Evolutionary conservation across 2,329 filamentous ascomycete genomes (phyloP), one percentile per base, ranked within the genome.

Genomic region (Phyllosticta citribraziliensis): DNA sequence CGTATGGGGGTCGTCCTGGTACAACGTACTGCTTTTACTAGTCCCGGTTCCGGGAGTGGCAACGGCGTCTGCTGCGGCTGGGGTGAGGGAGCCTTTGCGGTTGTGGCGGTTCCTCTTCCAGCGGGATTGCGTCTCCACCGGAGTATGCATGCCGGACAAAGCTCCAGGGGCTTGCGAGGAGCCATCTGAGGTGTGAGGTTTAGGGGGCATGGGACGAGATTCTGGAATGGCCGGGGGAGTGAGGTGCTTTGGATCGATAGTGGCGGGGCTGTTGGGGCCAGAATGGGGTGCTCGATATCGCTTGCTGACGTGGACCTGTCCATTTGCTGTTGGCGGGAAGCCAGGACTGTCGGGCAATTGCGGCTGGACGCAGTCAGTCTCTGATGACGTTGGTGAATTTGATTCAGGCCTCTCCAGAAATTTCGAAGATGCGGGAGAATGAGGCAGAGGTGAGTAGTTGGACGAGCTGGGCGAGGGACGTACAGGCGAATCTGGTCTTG

Each of bases 341-440:
- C 30, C 25, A 57, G 58, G 58, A 30, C 58, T 60, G 22, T 54
- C 54, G 9, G 60, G 60, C 24, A 57, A 22, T 14, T 33, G 55
- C 14, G 60, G 60, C 60, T 61, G 60, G 12, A 61, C 60, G 54
- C 57, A 61, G 54, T 61, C 60, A 61, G 60, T 61, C 27, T 56
- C 53, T 40, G 50, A 50, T 57, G 60, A 54, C 27, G 25, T 57
- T 35, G 60, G 14, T 12, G 50, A 33, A 19, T 56, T 33, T 51
- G 50, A 51, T 51, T 33, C 30, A 14, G 24, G 55, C 50, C 40
- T 14, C 14, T 22, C 11, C 58, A 30, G 33, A 17, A 56, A 25
- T 52, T 53, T 52, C 25, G 58, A 52, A n/a, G 27, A 20, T 22
- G 47, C 25, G 51, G 58, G 58, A 24, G 55, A 40, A 14, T 52